Evolutionary conservation across 2,329 filamentous ascomycete species (phyloP).

Genomic region (Trichophyton verrucosum): DNA sequence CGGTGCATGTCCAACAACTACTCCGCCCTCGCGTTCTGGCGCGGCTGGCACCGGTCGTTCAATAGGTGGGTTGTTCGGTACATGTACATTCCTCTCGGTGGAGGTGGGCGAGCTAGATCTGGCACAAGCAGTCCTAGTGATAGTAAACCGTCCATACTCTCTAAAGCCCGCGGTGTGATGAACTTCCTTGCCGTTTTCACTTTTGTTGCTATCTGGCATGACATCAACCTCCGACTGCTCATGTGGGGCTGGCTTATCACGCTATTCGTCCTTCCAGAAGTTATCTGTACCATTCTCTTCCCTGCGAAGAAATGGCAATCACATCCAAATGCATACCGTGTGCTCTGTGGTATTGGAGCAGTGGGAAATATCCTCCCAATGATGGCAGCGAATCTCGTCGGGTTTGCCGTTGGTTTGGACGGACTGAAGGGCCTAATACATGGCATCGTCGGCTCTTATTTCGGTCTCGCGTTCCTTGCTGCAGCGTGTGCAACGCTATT

Average conservation of each 20-base stretch:
- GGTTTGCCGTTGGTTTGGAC: conserved; percentile 85
- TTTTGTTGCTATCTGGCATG: conserved; percentile 96
- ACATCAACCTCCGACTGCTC: conserved; percentile 78
- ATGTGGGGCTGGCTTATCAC: conserved; percentile 97
- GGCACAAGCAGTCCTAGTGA: conserved; percentile 22
- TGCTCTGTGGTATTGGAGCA: conserved; percentile 67
- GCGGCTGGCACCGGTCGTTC: conserved; percentile 87
- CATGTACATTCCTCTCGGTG: conserved; percentile 83
- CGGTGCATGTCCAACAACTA: conserved; percentile 94
- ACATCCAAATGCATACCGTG: conserved; percentile 59
- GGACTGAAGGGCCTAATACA: conserved; percentile 64
- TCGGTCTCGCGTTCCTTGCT: conserved; percentile 62
- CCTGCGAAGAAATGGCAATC: conserved; percentile 59
- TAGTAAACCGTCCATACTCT: conserved; percentile 26
- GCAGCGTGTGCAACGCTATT: conserved; percentile 64
- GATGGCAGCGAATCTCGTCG: conserved; percentile 89
- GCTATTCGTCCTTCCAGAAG: conserved; percentile 83
- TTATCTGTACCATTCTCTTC: conserved; percentile 59
- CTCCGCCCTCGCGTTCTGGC: conserved; percentile 83
- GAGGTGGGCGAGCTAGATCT: conserved; percentile 34
- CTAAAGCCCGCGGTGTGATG: conserved; percentile 47
- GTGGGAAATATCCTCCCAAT: conserved; percentile 85
- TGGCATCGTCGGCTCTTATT: conserved; percentile 64
- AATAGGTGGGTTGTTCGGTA: conserved; percentile 93
- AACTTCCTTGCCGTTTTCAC: conserved; percentile 85